Conservation (phyloP, 352 stramenopile species). For the Globisporangium viniferum region DNA sequence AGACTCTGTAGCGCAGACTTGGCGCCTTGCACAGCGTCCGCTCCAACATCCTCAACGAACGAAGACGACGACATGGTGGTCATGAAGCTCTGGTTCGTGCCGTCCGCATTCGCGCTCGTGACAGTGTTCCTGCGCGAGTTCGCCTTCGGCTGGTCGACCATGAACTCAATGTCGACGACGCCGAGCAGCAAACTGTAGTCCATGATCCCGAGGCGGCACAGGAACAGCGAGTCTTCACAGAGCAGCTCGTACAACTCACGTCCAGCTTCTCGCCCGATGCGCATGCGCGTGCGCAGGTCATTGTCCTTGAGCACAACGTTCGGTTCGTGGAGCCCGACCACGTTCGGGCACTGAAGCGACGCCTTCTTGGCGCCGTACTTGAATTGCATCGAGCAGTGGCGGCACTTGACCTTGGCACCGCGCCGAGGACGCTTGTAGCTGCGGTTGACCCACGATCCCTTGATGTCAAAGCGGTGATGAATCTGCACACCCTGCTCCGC, state of each 20-base stretch:
- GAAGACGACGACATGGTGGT: constrained; percentile 24
- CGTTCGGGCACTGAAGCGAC: constrained; percentile 71
- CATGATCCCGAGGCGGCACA: constrained; percentile 84
- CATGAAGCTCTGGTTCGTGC: constrained; percentile 40
- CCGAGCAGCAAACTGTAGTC: constrained; percentile 89
- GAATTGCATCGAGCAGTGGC: constrained; percentile 86
- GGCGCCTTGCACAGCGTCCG: not conserved
- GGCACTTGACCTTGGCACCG: constrained; percentile 79
- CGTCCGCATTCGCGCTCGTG: constrained; percentile 25
- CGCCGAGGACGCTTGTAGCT: constrained; percentile 74
- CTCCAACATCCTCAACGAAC: constrained; percentile 9
- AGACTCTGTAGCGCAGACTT: constrained; percentile 1
- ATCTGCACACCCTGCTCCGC: constrained; percentile 64
- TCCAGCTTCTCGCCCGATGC: constrained; percentile 57
- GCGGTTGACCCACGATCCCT: constrained; percentile 89
- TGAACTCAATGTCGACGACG: constrained; percentile 81
- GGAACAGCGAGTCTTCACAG: constrained; percentile 69
- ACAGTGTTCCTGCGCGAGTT: constrained; percentile 27
- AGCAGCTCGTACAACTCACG: constrained; percentile 64
- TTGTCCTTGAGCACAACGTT: constrained; percentile 89
- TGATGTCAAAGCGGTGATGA: constrained; percentile 89
- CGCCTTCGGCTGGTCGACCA: constrained; percentile 46
- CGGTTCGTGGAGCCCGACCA: constrained; percentile 74
- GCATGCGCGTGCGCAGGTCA: constrained; percentile 76
- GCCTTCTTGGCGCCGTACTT: constrained; percentile 69